Base-by-base conservation (phyloP, 2,329 filamentous ascomycete species). In the Xylariaceae sp. region DNA sequence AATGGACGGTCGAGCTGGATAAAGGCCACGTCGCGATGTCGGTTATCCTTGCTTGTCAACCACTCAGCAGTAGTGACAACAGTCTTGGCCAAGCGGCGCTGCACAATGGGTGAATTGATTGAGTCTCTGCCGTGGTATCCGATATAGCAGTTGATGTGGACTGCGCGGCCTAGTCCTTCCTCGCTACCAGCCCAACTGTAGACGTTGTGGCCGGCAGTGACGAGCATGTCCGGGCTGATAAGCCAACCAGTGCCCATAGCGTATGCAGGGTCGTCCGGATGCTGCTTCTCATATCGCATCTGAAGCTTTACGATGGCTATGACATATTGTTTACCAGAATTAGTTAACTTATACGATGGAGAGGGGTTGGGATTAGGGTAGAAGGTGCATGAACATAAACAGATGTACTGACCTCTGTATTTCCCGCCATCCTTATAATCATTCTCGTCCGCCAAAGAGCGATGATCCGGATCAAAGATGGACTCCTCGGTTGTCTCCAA, bases 271-370 rank as follows among this genome's bases (percentile, higher is more conserved):
- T 51, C 29, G 26, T 41, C 21, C 17, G 28, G 7, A n/a, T 36
- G 24, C 14, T 43, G 48, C n/a, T 51, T 43, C 39, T 51, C 48
- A 9, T 51, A 51, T 36, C 39, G 48, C 48, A 51, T 51, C 39
- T 51, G 48, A 43, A 51, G 48, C 21, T 51, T 51, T 5, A 51
- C 48, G 3, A 51, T 51, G 11, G 48, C 48, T 51, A n/a, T 28
- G 6, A 11, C 8, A 36, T 2, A 28, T 34, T 12, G 3, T 4
- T 12, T n/a, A n/a, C n/a, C n/a, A n/a, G n/a, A 9, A 21, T 36
- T 11, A 43, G 37, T n/a, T 28, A n/a, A 31, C 28, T 51, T n/a
- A 34, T 9, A 28, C 16, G 12, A 28, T 43, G 6, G n/a, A 26
- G 43, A 34, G 29, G 39, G 48, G 19, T n/a, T n/a, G n/a, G n/a